phyloP scores from a whole-genome alignment of 2,329 filamentous ascomycete genomes.

The Cercospora nicotianae region DNA sequence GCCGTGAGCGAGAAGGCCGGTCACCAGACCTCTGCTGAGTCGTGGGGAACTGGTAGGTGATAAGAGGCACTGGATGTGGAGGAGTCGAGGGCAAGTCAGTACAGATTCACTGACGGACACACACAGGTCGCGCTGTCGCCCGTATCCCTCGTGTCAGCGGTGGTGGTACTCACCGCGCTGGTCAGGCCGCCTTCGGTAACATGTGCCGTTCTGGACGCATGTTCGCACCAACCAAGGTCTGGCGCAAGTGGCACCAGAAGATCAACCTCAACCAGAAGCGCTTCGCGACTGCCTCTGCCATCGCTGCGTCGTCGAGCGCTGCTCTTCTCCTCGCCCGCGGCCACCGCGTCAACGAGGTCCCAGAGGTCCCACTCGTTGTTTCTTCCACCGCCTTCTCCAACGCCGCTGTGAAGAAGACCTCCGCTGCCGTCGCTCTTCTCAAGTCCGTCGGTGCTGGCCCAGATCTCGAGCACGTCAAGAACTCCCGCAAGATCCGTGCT shows the following conservation, averaged over 20 bases:
- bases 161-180: conserved; percentile 99
- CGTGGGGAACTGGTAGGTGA: conserved; percentile 89
- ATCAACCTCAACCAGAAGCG: conserved; percentile 99
- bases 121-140: conserved; percentile 89
- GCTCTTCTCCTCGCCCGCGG: conserved; percentile 95
- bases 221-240: conserved; percentile 99
- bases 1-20: conserved; percentile 99
- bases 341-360: conserved; percentile 87
- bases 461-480: conserved; percentile 93
- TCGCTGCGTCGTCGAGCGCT: conserved; percentile 93
- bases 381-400: conserved; percentile 85
- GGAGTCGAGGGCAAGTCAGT: conserved; percentile 2
- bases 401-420: conserved; percentile 81
- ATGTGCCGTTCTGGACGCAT: conserved; percentile 99
- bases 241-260: conserved; percentile 99
- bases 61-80: conserved; percentile 6
- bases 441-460: conserved; percentile 85
- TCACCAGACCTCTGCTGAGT: conserved; percentile 99
- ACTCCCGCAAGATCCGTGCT: conserved; percentile 93
- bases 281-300: conserved; percentile 94
- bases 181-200: conserved; percentile 99
- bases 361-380: conserved; percentile 96
- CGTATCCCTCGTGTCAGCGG: conserved; percentile 99
- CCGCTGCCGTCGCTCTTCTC: conserved; percentile 80
- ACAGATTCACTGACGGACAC: conserved; percentile 23